Evolutionary conservation across 2,329 filamentous ascomycete species (phyloP), one percentile per base, ranked within the genome.

Genomic region (Cylindrodendrum hubeiense): DNA sequence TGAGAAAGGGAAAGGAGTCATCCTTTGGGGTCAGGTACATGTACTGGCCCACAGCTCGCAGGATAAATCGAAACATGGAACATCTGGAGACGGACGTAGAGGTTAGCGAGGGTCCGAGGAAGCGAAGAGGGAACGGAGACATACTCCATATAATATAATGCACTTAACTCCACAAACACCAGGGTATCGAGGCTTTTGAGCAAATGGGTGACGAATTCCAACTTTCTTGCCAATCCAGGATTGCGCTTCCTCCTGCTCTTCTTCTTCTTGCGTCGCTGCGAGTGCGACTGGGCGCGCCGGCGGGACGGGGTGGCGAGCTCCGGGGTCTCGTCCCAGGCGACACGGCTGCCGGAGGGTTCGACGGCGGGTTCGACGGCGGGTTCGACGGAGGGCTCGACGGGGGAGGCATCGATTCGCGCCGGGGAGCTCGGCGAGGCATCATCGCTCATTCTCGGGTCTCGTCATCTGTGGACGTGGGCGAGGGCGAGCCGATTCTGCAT

Each of bases 121-220:
- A 13, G 44, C 41, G 49, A 17, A 22, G 22, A 26, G 33, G 24
- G 22, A 28, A 26, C 21, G 21, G 44, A 44, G n/a, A 76, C 86
- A 60, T 82, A 92, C 90, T 92, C 90, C 86, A 92, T 89, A 76
- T 91, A 92, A 76, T 92, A 92, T 71, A 92, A 72, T 46, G 86
- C 84, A 73, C 87, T 90, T 61, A 92, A 81, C 80, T 92, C 89
- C 43, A 86, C 87, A 76, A 89, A 90, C 52, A 91, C 85, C 49
- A 91, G 74, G 72, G 86, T 85, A 79, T 92, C 90, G 63, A 92
- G 80, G 66, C 84, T 87, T 72, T 83, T 82, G 70, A 90, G 85
- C 65, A 92, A 81, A 70, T 89, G 85, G 43, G 83, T 87, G 71
- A 90, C 79, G 74, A 91, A 89, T 67, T 87, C 79, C 60, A 88